Conservation (phyloP, 1,284 basidiomycete species). For the Pholiota adiposa region DNA sequence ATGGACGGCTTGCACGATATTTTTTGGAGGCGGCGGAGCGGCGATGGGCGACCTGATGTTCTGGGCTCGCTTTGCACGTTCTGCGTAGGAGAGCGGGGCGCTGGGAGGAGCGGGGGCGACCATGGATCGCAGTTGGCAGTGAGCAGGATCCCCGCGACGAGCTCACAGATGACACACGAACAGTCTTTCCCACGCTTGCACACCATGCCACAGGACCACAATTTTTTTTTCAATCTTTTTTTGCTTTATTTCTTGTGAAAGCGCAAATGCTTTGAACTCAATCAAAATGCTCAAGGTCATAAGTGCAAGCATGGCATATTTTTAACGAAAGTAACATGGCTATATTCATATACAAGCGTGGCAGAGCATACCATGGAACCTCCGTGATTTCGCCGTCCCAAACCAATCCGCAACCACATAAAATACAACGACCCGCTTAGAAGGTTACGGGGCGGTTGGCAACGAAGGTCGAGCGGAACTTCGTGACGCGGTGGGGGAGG, state of each 20-base stretch:
- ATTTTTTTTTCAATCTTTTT: not conserved
- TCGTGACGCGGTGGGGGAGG: slow-evolving; percentile 88
- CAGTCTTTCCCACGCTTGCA: slow-evolving; percentile 7
- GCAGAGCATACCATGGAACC: slow-evolving; percentile 13
- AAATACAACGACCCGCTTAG: slow-evolving; percentile 32
- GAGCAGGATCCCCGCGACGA: not conserved
- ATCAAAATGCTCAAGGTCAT: not conserved
- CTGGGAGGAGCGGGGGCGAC: slow-evolving; percentile 5
- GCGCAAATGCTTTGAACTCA: not conserved
- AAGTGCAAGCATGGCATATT: slow-evolving; percentile 9
- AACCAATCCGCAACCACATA: slow-evolving; percentile 3
- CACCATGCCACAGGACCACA: not conserved
- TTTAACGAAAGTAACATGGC: slow-evolving; percentile 11
- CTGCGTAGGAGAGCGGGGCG: slow-evolving; percentile 17
- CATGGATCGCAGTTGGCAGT: slow-evolving; percentile 4
- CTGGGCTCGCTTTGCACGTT: slow-evolving; percentile 18
- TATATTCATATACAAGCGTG: slow-evolving; percentile 8
- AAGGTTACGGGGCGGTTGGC: slow-evolving; percentile 77
- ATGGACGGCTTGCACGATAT: not conserved
- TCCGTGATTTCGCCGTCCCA: slow-evolving; percentile 6
- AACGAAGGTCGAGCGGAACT: slow-evolving; percentile 74
- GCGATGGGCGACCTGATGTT: slow-evolving; percentile 8
- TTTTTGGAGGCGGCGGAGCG: slow-evolving; percentile 5
- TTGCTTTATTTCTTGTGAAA: not conserved
- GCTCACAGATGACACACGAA: not conserved